phyloP scores from a whole-genome alignment of 1,139 yeast genomes.

The Debaryomyces nepalensis region DNA sequence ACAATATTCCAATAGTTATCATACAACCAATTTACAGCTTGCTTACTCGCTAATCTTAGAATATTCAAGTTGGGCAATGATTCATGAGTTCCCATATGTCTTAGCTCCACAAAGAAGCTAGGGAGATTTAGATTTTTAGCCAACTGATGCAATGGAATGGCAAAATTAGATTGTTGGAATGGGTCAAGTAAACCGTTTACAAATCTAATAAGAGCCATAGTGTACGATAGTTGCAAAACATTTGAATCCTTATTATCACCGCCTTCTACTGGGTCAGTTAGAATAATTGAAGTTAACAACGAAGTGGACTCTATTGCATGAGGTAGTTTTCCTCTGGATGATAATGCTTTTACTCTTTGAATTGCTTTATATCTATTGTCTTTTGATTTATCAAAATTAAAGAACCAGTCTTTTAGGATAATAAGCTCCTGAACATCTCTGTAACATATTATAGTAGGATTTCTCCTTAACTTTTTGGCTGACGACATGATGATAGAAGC shows the following conservation, averaged over 20 bases:
- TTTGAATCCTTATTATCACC: conserved; percentile 30
- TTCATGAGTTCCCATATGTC: conserved; percentile 95
- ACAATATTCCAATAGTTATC: conserved; percentile 72
- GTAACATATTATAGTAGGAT: conserved; percentile 64
- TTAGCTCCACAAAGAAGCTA: conserved; percentile 80
- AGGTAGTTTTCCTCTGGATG: conserved; percentile 48
- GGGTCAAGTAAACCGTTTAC: conserved; percentile 94
- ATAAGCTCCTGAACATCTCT: conserved; percentile 52
- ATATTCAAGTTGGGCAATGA: conserved; percentile 71
- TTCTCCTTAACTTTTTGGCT: conserved; percentile 16
- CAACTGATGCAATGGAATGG: conserved; percentile 75
- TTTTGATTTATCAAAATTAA: conserved; percentile 32
- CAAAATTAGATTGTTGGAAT: conserved; percentile 75
- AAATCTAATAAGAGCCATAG: conserved; percentile 83
- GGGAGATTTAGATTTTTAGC: conserved; percentile 78
- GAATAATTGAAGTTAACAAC: conserved; percentile 55
- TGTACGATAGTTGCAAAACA: conserved; percentile 55
- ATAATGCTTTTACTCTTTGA: conserved; percentile 48
- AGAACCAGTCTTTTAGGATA: conserved; percentile 64
- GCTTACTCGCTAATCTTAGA: conserved; percentile 58
- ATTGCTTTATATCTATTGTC: conserved; percentile 42
- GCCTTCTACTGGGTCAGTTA: conserved; percentile 46
- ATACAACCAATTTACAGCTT: conserved; percentile 78
- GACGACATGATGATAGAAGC: not conserved
- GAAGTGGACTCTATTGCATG: conserved; percentile 62